Base-by-base conservation (phyloP, 1,284 basidiomycete species). In the Trametes sp. region DNA sequence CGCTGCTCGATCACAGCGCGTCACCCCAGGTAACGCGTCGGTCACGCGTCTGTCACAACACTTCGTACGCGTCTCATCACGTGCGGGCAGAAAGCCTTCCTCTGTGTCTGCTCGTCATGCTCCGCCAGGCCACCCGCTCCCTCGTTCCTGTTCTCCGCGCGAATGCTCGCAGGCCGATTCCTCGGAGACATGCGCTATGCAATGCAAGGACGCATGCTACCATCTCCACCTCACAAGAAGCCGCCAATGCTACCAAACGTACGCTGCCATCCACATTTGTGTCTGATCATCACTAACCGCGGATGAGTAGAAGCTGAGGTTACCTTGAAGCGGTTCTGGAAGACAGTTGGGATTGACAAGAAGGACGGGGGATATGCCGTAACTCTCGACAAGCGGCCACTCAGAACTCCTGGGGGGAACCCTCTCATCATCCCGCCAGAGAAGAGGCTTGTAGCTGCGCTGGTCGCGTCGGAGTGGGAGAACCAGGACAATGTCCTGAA, bases 381-480 rank as follows among this genome's bases (percentile, higher is more conserved):
- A 44, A 91, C 90, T 6, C 83, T 99, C 52, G 97, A 99, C 80
- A 85, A 87, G 64, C 87, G 95, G 28, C 81, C 92, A 0, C 83
- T 99, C 59, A 95, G 93, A 75, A 98, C 97, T 19, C 96, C 97
- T 0, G 84, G 82, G 0, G 96, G 96, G 7, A 86, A 89, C 38
- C 82, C 82, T 7, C 79, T 99, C 33, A 74, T 88, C 28, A 73
- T 99, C 19, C 96, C 96, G 0, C 76, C 79, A 41, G 81, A 87
- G 61, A 92, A 94, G 69, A 77, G 82, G 49, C 75, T 97, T 35
- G 81, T 93, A 21, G 96, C 97, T 1, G 83, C 92, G 1, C 83
- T 98, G 60, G 90, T 99, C 68, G 96, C 96, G 11, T 86, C 92
- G 62, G 97, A 99, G 80, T 99, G 97, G 97, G 94, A 98, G 74